Percentiles rank a stretch among this genome's conserved stretches.
Conservation (phyloP, 1,284 basidiomycete species). For the Ceratobasidium sp. region DNA sequence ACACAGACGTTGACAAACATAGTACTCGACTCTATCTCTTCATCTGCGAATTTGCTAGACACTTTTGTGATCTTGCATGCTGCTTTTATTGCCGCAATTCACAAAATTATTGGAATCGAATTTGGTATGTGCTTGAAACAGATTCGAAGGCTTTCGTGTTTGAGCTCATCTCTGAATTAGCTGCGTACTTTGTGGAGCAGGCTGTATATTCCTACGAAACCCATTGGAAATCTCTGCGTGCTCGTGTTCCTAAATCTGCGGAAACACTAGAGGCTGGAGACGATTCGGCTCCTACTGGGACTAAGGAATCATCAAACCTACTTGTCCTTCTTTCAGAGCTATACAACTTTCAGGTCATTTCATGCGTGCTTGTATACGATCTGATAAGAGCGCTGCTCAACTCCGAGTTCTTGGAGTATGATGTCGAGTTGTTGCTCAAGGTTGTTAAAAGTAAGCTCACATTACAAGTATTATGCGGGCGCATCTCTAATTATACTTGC, state of each 20-base stretch:
- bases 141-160: too few species aligned
- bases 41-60: conserved; percentile 84
- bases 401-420: conserved; percentile 71
- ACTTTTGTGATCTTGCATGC: conserved; percentile 93
- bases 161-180: conserved; percentile 52
- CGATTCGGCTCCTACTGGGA: conserved; percentile 51
- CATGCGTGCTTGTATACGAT: conserved; percentile 88
- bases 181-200: conserved; percentile 78
- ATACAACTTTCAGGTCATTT: conserved; percentile 95
- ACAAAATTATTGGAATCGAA: conserved; percentile 87
- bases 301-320: conserved; percentile 91
- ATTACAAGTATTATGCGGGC: not conserved
- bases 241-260: not conserved
- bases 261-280: conserved; percentile 45
- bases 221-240: conserved; percentile 54
- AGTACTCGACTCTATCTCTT: conserved; percentile 83
- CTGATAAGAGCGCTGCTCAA: conserved; percentile 82
- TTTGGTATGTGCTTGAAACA: conserved; percentile 66
- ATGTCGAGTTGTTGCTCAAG: conserved; percentile 88
- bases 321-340: conserved; percentile 88
- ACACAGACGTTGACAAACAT: conserved; percentile 80
- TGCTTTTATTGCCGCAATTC: conserved; percentile 82
- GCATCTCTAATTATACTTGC: not conserved
- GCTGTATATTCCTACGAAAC: conserved; percentile 71
- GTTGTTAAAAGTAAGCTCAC: conserved; percentile 75